Conservation (phyloP, 164 flowering plant genomes). For the Aristolochia fimbriata region DNA sequence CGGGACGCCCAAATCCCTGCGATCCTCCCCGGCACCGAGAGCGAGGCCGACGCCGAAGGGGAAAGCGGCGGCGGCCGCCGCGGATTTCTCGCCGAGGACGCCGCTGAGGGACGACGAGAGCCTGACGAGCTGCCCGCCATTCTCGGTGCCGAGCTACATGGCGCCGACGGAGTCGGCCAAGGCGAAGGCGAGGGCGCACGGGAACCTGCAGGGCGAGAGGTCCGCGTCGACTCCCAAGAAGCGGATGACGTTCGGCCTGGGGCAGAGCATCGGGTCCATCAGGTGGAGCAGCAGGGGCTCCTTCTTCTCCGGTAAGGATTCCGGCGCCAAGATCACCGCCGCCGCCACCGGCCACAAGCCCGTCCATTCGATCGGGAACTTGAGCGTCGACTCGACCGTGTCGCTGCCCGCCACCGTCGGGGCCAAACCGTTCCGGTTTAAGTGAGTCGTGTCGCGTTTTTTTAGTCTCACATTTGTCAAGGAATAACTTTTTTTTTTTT, state of each 20-base stretch:
- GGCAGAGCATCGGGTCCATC: slow-evolving; percentile 48
- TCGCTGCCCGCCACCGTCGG: slow-evolving; percentile 80
- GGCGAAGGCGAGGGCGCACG: slow-evolving; percentile 55
- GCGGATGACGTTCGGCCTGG: slow-evolving; percentile 57
- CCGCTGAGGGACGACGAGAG: slow-evolving; percentile 74
- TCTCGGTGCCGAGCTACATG: slow-evolving; percentile 88
- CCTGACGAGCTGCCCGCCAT: slow-evolving; percentile 89
- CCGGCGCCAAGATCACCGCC: slow-evolving; percentile 27
- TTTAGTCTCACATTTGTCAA: slow-evolving; percentile 8
- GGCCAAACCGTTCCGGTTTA: slow-evolving; percentile 79
- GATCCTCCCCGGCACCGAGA: slow-evolving; percentile 21
- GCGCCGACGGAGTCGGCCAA: slow-evolving; percentile 72
- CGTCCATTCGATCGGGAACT: slow-evolving; percentile 42
- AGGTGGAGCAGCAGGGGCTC: slow-evolving; percentile 59
- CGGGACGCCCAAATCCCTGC: slow-evolving; percentile 58
- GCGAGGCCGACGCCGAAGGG: slow-evolving; percentile 10
- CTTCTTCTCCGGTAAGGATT: slow-evolving; percentile 36
- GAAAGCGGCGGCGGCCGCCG: slow-evolving; percentile 11
- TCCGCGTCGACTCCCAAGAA: slow-evolving; percentile 38
- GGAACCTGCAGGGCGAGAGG: slow-evolving; percentile 45
- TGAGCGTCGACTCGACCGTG: slow-evolving; percentile 70
- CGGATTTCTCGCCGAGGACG: slow-evolving; percentile 26
- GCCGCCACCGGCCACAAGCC: slow-evolving; percentile 26
- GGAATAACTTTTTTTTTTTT: no score
- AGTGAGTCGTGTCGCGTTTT: slow-evolving; percentile 52